A percentile compares a stretch with the other conserved stretches of the same genome.
Evolutionary conservation across 164 flowering plant genomes (phyloP).

Genomic region (Vitis rotundifolia): DNA sequence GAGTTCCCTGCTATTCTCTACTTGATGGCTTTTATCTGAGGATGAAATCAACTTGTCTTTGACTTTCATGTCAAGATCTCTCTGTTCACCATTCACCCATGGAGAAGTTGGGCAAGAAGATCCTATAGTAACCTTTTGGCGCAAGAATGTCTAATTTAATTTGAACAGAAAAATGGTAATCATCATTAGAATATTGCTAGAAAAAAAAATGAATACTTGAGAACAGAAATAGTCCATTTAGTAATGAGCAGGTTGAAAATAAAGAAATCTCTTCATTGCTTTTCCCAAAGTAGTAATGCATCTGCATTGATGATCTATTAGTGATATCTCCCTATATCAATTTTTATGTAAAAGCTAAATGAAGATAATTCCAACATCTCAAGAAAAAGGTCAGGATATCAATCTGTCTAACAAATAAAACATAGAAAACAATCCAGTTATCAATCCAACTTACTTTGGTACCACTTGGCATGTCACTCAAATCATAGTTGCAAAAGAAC

Average conservation of each 20-base stretch:
- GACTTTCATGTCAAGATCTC: slow-evolving; percentile 9
- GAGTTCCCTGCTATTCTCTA: slow-evolving; percentile 14
- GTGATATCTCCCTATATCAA: no score
- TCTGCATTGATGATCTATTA: no score
- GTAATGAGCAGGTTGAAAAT: background rate
- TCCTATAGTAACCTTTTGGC: slow-evolving; percentile 46
- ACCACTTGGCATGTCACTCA: slow-evolving; percentile 96
- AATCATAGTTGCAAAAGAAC: slow-evolving; percentile 89
- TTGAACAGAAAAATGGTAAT: slow-evolving; percentile 1
- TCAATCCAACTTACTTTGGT: slow-evolving; percentile 60
- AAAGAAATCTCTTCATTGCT: background rate
- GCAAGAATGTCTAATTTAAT: slow-evolving; percentile 48
- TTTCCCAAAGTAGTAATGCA: no score
- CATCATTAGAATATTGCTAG: no score
- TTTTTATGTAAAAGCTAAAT: no score
- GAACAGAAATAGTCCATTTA: background rate
- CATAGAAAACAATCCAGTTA: background rate
- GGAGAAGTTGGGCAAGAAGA: slow-evolving; percentile 25
- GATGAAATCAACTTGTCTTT: slow-evolving; percentile 10
- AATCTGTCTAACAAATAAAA: background rate
- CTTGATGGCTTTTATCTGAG: slow-evolving; percentile 15
- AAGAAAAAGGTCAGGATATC: background rate
- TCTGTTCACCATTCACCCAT: slow-evolving; percentile 15
- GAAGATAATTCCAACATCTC: no score
- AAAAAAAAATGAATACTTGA: background rate